Percentiles rank a stretch among this genome's conserved stretches.
These are phyloP conservation scores for Dictyostelium intermedium DNA, from an alignment of 78 protist genomes.

Conservation along the genomic window DNA sequence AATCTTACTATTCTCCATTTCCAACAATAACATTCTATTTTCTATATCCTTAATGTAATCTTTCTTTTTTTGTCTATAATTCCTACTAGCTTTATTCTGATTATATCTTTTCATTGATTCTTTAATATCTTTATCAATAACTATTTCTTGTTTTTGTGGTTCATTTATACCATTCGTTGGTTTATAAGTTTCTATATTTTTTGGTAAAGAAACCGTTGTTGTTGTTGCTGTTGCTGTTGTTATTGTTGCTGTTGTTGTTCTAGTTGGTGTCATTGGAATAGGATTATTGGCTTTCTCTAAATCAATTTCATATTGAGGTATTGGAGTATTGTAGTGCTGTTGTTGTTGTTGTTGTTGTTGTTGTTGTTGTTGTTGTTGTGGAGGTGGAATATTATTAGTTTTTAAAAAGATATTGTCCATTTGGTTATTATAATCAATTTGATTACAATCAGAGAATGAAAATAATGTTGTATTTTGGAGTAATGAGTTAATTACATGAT, in stretches of 20 bases:
- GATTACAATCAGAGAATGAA: too few relatives aligned
- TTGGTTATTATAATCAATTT: too few relatives aligned
- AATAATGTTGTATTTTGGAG: too few relatives aligned
- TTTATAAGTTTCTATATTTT: too few relatives aligned
- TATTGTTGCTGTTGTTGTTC: not conserved
- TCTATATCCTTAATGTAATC: not conserved
- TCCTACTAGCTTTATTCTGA: not conserved
- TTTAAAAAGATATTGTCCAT: too few relatives aligned
- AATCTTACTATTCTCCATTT: not conserved
- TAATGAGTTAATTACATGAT: too few relatives aligned
- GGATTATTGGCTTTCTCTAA: too few relatives aligned
- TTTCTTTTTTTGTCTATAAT: not conserved
- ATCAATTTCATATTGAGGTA: not conserved
- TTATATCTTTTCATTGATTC: not conserved
- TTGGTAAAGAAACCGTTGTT: too few relatives aligned
- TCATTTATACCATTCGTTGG: not conserved
- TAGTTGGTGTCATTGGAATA: not conserved
- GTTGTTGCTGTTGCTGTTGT: constrained; percentile 16
- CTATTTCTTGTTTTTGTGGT: not conserved
- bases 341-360: constrained; percentile 1
- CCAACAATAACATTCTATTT: not conserved
- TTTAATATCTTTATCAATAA: too few relatives aligned
- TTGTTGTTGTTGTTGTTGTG: not conserved
- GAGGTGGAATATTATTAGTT: not conserved
- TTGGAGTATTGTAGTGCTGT: too few relatives aligned